phyloP scores from a whole-genome alignment of 2,329 filamentous ascomycete genomes.

The Fusarium coffeatum region DNA sequence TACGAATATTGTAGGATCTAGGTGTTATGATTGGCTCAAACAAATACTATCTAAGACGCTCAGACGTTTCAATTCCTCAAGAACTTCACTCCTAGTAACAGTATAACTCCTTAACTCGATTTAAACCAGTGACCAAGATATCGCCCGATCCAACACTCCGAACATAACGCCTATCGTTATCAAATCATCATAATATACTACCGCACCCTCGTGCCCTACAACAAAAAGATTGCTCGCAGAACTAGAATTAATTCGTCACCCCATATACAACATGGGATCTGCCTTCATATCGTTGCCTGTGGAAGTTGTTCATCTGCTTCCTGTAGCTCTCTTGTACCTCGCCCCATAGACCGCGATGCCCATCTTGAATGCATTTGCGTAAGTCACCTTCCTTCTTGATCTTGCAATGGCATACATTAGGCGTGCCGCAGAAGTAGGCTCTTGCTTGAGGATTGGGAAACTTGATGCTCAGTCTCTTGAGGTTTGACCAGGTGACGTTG shows the following conservation, averaged over 20 bases:
- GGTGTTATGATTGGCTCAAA: not conserved
- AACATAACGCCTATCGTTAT: not conserved
- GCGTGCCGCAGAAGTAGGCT: slow-evolving; percentile 46
- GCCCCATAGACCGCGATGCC: slow-evolving; percentile 48
- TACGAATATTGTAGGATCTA: not conserved
- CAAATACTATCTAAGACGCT: not conserved
- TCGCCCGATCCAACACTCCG: not conserved
- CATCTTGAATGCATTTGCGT: slow-evolving; percentile 40
- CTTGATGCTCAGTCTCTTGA: slow-evolving; percentile 49
- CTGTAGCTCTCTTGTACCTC: slow-evolving; percentile 48
- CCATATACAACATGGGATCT: slow-evolving; percentile 42
- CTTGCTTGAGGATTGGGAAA: slow-evolving; percentile 42
- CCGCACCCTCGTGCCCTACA: not conserved
- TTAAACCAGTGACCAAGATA: not conserved
- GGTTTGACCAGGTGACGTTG: slow-evolving; percentile 39
- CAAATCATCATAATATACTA: not conserved
- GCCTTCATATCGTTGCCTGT: slow-evolving; percentile 35
- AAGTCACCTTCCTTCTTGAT: slow-evolving; percentile 41
- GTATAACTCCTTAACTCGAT: not conserved
- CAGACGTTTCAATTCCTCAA: not conserved
- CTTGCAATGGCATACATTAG: slow-evolving; percentile 46
- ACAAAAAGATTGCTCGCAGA: too few species aligned
- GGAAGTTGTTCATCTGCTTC: slow-evolving; percentile 39
- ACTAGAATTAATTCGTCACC: slow-evolving; percentile 17
- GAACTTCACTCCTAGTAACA: not conserved